phyloP scores from a whole-genome alignment of 2,329 filamentous ascomycete species.

The Colletotrichum lini region DNA sequence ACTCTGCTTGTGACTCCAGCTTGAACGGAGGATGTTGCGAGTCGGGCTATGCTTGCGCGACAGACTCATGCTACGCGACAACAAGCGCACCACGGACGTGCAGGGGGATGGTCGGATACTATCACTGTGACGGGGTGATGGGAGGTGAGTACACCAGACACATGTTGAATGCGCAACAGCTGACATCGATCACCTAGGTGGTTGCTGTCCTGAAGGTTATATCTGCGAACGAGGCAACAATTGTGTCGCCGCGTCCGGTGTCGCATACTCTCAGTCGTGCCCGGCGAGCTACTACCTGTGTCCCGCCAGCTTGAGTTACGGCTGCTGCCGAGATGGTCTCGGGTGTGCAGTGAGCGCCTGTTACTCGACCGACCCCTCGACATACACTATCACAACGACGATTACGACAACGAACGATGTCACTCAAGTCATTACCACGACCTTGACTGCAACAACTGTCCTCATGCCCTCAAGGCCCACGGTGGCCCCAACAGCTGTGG shows the following conservation, averaged over 20 bases:
- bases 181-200: conserved; percentile 49
- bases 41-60: conserved; percentile 62
- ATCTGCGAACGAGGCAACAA: conserved; percentile 56
- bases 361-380: conserved; percentile 63
- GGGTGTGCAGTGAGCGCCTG: conserved; percentile 64
- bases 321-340: conserved; percentile 67
- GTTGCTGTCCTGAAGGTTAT: conserved; percentile 63
- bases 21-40: conserved; percentile 65
- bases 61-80: conserved; percentile 63
- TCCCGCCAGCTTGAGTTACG: conserved; percentile 64
- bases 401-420: conserved; percentile 61
- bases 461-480: conserved; percentile 54
- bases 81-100: conserved; percentile 60
- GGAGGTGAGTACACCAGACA: conserved; percentile 50
- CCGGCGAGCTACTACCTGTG: conserved; percentile 63
- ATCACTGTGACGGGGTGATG: conserved; percentile 56
- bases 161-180: conserved; percentile 23
- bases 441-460: conserved; percentile 56
- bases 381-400: conserved; percentile 59
- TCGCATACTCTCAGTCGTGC: conserved; percentile 58
- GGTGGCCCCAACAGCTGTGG: conserved; percentile 45
- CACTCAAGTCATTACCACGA: conserved; percentile 57
- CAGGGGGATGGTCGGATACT: conserved; percentile 54
- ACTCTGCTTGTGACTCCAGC: conserved; percentile 55
- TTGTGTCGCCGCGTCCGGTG: conserved; percentile 62